Conservation (phyloP, 306 rosid species). For the Cicer judaicum region DNA sequence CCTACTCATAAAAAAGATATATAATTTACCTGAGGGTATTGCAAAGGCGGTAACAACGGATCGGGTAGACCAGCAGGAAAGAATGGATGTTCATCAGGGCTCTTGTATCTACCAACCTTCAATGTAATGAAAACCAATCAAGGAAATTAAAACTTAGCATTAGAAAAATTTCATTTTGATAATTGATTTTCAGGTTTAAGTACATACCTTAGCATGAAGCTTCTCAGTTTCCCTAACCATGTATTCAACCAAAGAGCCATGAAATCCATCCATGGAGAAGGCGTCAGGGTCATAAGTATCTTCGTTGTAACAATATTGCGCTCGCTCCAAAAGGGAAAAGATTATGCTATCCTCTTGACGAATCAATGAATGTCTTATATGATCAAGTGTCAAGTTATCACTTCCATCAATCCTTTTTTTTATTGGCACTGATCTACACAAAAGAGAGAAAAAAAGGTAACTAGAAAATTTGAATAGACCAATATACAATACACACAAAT, state of each 20-base stretch:
- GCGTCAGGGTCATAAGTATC: slow-evolving; percentile 73
- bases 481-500: slow-evolving; percentile 29
- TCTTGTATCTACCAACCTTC: slow-evolving; percentile 87
- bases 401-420: slow-evolving; percentile 77
- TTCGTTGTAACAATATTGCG: slow-evolving; percentile 71
- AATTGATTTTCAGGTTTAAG: slow-evolving; percentile 27
- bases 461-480: slow-evolving; percentile 35
- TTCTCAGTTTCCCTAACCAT: slow-evolving; percentile 86
- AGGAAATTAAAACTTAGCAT: neutral
- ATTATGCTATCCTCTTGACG: slow-evolving; percentile 96
- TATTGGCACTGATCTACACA: slow-evolving; percentile 61
- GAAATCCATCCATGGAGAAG: slow-evolving; percentile 74
- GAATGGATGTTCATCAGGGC: slow-evolving; percentile 97
- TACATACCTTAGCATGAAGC: slow-evolving; percentile 82
- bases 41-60: slow-evolving; percentile 80
- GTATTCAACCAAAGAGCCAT: slow-evolving; percentile 79
- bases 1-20: neutral
- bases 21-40: slow-evolving; percentile 75
- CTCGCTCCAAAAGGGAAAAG: slow-evolving; percentile 79
- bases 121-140: slow-evolving; percentile 41
- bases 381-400: slow-evolving; percentile 77
- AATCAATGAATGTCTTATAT: slow-evolving; percentile 70
- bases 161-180: neutral
- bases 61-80: slow-evolving; percentile 75
- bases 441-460: slow-evolving; percentile 7